Conservation (phyloP, 345 rosid species). For the Boechera stricta region DNA sequence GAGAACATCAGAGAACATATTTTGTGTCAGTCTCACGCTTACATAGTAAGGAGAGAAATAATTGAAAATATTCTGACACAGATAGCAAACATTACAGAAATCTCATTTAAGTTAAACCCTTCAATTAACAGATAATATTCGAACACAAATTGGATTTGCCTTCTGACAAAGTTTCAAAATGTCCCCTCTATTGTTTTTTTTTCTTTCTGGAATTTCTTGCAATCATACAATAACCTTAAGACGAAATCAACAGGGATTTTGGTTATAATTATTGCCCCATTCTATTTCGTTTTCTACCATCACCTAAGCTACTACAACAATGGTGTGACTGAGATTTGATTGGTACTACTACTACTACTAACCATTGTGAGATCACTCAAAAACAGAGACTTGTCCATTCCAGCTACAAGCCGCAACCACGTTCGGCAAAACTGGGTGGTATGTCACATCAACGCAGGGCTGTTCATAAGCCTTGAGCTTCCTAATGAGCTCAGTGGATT, state of each 20-base stretch:
- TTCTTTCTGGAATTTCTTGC: background rate
- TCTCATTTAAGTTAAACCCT: background rate
- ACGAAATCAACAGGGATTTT: background rate
- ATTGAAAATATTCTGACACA: background rate
- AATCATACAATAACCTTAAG: background rate
- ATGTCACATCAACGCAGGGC: conserved; percentile 68
- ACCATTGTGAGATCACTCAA: conserved; percentile 29
- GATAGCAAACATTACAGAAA: background rate
- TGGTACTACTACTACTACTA: background rate
- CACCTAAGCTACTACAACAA: background rate
- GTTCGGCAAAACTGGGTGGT: conserved; percentile 67
- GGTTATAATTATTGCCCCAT: background rate
- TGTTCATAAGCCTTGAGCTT: conserved; percentile 71
- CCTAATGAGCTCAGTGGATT: conserved; percentile 55
- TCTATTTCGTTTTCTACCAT: background rate
- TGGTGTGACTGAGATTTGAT: background rate
- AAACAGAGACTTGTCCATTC: conserved; percentile 60
- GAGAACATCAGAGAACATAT: conserved; percentile 25
- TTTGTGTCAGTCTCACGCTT: conserved; percentile 29
- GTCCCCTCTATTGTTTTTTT: background rate
- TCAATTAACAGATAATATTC: background rate
- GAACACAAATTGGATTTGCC: background rate
- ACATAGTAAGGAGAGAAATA: background rate
- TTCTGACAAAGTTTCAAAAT: conserved; percentile 1
- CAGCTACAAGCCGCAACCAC: conserved; percentile 80